Base-by-base conservation (phyloP, 345 rosid genomes). In the Salix suchowensis region DNA sequence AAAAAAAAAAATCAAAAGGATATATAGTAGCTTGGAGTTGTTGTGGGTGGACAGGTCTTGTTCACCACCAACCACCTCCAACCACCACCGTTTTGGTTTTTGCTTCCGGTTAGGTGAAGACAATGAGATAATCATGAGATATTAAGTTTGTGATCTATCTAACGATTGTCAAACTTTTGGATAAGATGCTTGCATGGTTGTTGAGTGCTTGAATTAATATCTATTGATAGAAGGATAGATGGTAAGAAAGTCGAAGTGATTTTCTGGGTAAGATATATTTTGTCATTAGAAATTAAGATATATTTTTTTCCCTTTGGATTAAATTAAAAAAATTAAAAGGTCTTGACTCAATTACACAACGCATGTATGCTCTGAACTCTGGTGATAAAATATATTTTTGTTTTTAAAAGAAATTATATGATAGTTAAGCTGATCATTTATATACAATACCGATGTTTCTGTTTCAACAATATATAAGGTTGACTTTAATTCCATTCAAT, bases 41-140 rank as follows among this genome's bases (percentile, higher is more conserved):
- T 58, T 79, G 50, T 21, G 77, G 13, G 28, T 54, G 23, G 64
- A 10, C 54, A 23, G 60, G 80, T 77, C 82, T 34, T 42, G 76
- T 37, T 77, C 83, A 39, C 71, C 82, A 66, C 78, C 85, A 81
- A 77, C 79, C 83, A 39, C 71, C 82, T 60, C 78, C 84, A 81
- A 74, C 79, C 76, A 75, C 79, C 76, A 75, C 82, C 30, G 19
- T 69, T n/a, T 73, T 23, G 44, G 46, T 61, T 54, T 42, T 42
- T 42, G 46, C 32, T 48, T 23, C 6, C 2, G 76, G 83, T 80
- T 82, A 30, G 87, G 85, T 82, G 74, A 84, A 73, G 78, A 52
- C 73, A 61, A 46, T n/a, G 12, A 66, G 58, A 74, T 19, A 50
- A 65, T 24, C 60, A 44, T 11, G 50, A 32, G 71, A 18, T 18